Conservation (phyloP, 345 rosid species). For the Salix udensis region DNA sequence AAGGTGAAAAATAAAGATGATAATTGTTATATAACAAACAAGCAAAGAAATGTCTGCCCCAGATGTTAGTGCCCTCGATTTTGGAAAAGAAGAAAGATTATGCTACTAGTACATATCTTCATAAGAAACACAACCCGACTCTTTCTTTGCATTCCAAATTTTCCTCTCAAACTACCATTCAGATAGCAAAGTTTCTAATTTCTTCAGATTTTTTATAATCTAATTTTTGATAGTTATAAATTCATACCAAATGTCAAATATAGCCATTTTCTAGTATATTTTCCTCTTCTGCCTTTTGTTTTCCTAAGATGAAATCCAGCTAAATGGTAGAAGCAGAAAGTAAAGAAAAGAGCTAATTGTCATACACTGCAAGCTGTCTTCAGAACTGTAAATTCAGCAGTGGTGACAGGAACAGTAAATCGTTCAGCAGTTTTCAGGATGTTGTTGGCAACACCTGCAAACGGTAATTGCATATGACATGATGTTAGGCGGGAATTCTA, state of each 20-base stretch:
- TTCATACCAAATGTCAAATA: neutral
- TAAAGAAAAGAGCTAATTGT: neutral
- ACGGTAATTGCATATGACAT: neutral
- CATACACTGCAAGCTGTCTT: conserved; percentile 88
- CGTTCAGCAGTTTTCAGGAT: conserved; percentile 55
- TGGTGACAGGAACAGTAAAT: conserved; percentile 61
- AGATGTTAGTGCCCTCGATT: neutral
- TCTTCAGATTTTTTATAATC: neutral
- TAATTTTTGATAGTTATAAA: neutral
- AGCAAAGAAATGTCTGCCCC: neutral
- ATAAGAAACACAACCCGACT: neutral
- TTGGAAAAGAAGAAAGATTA: neutral
- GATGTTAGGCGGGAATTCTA: neutral
- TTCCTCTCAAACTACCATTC: neutral
- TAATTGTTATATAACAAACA: neutral
- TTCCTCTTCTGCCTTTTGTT: too few species aligned
- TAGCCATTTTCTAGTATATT: neutral
- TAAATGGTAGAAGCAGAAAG: neutral
- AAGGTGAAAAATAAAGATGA: neutral
- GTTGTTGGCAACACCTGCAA: conserved; percentile 72
- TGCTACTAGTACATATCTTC: neutral
- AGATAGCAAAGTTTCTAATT: neutral
- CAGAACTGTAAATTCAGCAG: conserved; percentile 80
- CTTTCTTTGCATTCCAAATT: neutral
- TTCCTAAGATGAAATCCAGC: neutral